phyloP scores from a whole-genome alignment of 1,284 basidiomycete genomes.

The Ganoderma leucocontextum region DNA sequence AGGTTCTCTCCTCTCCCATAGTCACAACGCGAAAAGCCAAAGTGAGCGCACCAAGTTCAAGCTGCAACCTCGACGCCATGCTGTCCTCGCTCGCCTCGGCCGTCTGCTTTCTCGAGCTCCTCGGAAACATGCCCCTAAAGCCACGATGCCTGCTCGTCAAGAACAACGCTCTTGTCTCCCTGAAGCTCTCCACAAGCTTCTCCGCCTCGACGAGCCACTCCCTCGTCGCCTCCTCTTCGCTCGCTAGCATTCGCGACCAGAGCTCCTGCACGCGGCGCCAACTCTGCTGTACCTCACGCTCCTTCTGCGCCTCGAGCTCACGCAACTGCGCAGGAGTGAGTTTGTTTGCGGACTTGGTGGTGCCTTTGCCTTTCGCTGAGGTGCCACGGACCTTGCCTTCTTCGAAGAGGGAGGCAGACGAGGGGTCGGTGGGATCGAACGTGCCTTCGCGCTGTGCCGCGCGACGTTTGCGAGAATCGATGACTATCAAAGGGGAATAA shows the following conservation, averaged over 20 bases:
- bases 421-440: conserved; percentile 35
- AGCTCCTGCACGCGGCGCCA: conserved; percentile 59
- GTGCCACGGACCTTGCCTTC: conserved; percentile 45
- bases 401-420: conserved; percentile 63
- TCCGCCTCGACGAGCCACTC: conserved; percentile 89
- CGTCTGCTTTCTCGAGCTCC: conserved; percentile 50
- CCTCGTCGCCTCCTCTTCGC: conserved; percentile 53
- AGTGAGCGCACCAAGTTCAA: conserved; percentile 69
- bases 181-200: conserved; percentile 87
- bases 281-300: conserved; percentile 63
- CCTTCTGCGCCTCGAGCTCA: conserved; percentile 68
- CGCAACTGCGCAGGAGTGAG: conserved; percentile 62
- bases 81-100: conserved; percentile 74
- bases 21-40: not conserved
- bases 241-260: conserved; percentile 50
- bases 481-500: conserved; percentile 52
- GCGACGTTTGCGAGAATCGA: conserved; percentile 69
- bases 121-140: conserved; percentile 75
- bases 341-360: conserved; percentile 47
- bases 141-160: conserved; percentile 63
- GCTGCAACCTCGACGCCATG: conserved; percentile 79
- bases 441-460: conserved; percentile 38
- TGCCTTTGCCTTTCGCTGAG: conserved; percentile 38
- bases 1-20: not conserved
- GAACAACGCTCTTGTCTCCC: conserved; percentile 87